Conservation (phyloP, 129 eudicot species). For the Dittrichia graveolens region DNA sequence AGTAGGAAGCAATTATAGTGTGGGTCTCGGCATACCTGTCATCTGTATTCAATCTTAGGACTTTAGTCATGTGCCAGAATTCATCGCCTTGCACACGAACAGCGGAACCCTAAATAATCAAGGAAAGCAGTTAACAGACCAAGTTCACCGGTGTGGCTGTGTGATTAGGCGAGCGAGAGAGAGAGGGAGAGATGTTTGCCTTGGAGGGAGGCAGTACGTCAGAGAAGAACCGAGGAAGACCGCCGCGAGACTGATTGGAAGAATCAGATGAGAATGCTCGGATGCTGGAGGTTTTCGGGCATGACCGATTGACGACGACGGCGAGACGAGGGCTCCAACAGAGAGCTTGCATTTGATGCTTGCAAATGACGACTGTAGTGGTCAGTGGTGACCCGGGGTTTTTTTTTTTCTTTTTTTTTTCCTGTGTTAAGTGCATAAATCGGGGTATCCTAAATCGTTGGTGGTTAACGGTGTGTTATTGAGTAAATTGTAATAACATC, state of each 20-base stretch:
- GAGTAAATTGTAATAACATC: too few relatives aligned
- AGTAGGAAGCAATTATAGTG: too few relatives aligned
- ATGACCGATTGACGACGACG: constrained; percentile 32
- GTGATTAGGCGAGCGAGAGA: neutral
- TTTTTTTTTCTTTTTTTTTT: too few relatives aligned
- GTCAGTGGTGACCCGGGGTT: too few relatives aligned
- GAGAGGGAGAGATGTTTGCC: constrained; percentile 37
- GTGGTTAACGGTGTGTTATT: too few relatives aligned
- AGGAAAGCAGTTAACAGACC: neutral
- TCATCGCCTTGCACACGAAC: constrained; percentile 91
- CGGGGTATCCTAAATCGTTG: too few relatives aligned
- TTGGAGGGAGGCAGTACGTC: constrained; percentile 69
- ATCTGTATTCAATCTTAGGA: constrained; percentile 59
- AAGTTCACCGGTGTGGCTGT: constrained; percentile 6
- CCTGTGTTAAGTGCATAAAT: too few relatives aligned
- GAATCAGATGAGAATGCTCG: constrained; percentile 61
- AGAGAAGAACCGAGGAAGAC: constrained; percentile 91
- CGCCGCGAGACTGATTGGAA: constrained; percentile 90
- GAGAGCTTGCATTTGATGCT: constrained; percentile 33
- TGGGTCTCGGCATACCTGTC: constrained; percentile 57
- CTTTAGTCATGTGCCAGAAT: constrained; percentile 96
- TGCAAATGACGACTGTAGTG: neutral
- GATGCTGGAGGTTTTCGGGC: constrained; percentile 37
- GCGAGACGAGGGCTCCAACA: constrained; percentile 44
- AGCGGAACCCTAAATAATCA: constrained; percentile 58